phyloP scores from a whole-genome alignment of 139 green algal species.

The Desmodesmus armatus region DNA sequence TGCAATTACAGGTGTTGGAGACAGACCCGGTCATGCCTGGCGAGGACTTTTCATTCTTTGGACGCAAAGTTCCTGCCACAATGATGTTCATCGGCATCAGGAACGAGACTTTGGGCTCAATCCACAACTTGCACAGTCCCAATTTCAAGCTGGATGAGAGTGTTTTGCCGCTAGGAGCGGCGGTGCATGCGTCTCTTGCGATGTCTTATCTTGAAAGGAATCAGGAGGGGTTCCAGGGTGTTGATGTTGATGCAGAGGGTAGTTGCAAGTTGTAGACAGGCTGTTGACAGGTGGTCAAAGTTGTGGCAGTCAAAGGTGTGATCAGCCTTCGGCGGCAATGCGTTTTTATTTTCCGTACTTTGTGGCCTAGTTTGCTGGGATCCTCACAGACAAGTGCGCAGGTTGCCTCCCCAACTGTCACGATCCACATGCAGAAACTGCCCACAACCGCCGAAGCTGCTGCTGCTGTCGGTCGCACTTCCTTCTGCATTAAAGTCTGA shows the following conservation, averaged over 20 bases:
- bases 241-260: background rate
- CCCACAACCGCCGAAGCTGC: too few species aligned
- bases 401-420: too few species aligned
- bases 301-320: too few species aligned
- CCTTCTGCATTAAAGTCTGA: too few species aligned
- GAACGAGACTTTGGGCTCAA: slow-evolving; percentile 75
- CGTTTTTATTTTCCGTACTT: too few species aligned
- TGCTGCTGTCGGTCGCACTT: too few species aligned
- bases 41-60: slow-evolving; percentile 92
- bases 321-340: too few species aligned
- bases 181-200: slow-evolving; percentile 79
- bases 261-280: background rate
- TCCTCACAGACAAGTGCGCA: too few species aligned
- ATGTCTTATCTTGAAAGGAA: slow-evolving; percentile 59
- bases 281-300: too few species aligned
- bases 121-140: slow-evolving; percentile 79
- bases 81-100: slow-evolving; percentile 89
- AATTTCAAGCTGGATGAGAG: slow-evolving; percentile 85
- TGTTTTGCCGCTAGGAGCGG: slow-evolving; percentile 75
- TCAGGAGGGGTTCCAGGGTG: slow-evolving; percentile 8
- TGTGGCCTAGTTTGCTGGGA: too few species aligned
- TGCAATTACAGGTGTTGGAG: slow-evolving; percentile 37
- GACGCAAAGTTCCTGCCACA: slow-evolving; percentile 63
- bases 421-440: too few species aligned
- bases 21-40: slow-evolving; percentile 62